Evolutionary conservation across 768 basidiomycete genomes (phyloP).

Genomic region (Agrocybe chaxingu): DNA sequence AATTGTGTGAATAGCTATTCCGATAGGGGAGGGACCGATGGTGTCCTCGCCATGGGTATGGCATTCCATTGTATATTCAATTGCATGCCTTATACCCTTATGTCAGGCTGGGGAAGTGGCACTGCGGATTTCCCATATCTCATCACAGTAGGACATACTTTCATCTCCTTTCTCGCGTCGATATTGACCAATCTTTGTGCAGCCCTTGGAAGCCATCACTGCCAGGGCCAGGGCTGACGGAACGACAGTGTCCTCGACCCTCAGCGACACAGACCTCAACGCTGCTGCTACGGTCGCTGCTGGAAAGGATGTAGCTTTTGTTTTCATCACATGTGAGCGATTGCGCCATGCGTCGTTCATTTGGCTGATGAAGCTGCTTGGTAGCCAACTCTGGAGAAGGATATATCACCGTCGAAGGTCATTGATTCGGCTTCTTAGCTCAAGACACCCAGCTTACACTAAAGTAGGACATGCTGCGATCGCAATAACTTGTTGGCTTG

Average conservation of each 20-base stretch:
- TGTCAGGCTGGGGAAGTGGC: slow-evolving; percentile 46
- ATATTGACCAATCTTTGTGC: not conserved
- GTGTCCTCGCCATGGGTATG: slow-evolving; percentile 60
- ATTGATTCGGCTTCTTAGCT: not conserved
- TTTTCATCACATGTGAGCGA: slow-evolving; percentile 45
- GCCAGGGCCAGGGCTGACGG: slow-evolving; percentile 34
- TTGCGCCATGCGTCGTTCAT: not conserved
- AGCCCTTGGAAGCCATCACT: slow-evolving; percentile 46
- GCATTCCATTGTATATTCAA: not conserved
- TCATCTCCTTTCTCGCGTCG: not conserved
- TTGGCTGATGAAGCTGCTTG: not conserved
- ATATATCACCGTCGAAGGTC: slow-evolving; percentile 42
- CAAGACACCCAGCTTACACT: too few relatives aligned
- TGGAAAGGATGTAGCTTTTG: slow-evolving; percentile 47
- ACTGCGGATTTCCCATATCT: slow-evolving; percentile 53
- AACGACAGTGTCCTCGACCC: slow-evolving; percentile 40
- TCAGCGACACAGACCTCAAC: slow-evolving; percentile 48
- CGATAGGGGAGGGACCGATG: slow-evolving; percentile 54
- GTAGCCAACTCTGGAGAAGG: slow-evolving; percentile 41
- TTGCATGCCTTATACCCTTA: not conserved
- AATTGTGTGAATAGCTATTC: slow-evolving; percentile 25
- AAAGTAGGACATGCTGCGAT: slow-evolving; percentile 46
- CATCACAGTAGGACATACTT: slow-evolving; percentile 30
- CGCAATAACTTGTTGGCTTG: slow-evolving; percentile 48
- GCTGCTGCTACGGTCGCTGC: slow-evolving; percentile 39